A percentile compares a stretch with the other conserved stretches of the same genome.
Evolutionary conservation across 2,329 filamentous ascomycete species (phyloP).

Genomic region (Lasiodiplodia gonubiensis): DNA sequence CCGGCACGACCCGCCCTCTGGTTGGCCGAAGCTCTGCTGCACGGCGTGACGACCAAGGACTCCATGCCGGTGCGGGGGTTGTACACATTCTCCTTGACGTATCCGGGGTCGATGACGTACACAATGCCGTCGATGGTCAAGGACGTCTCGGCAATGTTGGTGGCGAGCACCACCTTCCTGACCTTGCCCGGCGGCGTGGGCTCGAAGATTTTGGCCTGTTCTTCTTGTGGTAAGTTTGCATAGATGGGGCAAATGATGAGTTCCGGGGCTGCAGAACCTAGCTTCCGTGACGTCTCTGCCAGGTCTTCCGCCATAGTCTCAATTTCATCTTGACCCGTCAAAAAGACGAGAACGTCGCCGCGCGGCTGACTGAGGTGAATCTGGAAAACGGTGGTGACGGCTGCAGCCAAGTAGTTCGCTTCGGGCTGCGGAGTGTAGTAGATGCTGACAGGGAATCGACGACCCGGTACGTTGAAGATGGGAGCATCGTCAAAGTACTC

Average conservation of each 20-base stretch:
- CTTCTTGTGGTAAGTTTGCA: conserved; percentile 85
- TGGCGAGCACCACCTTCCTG: conserved; percentile 90
- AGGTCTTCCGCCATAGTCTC: conserved; percentile 85
- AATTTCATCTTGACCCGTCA: conserved; percentile 97
- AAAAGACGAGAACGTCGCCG: conserved; percentile 91
- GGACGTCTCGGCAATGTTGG: conserved; percentile 96
- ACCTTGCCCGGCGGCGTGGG: conserved; percentile 78
- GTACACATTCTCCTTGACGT: conserved; percentile 94
- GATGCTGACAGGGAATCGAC: conserved; percentile 87
- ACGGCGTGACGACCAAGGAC: conserved; percentile 86
- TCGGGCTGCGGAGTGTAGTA: conserved; percentile 91
- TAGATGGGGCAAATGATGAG: conserved; percentile 94
- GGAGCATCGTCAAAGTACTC: conserved; percentile 90
- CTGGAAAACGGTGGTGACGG: conserved; percentile 92
- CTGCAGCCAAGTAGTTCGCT: conserved; percentile 89
- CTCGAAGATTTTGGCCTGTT: conserved; percentile 93
- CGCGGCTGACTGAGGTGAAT: conserved; percentile 83
- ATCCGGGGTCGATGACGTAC: conserved; percentile 94
- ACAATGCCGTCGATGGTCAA: conserved; percentile 95
- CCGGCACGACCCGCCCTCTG: conserved; percentile 92
- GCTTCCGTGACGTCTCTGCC: conserved; percentile 82
- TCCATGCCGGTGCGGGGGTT: conserved; percentile 93
- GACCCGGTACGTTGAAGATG: conserved; percentile 92
- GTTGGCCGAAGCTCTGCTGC: conserved; percentile 88
- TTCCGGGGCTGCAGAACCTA: conserved; percentile 83